Conservation (phyloP, 2,329 filamentous ascomycete species). For the Tetracladium maxilliforme region DNA sequence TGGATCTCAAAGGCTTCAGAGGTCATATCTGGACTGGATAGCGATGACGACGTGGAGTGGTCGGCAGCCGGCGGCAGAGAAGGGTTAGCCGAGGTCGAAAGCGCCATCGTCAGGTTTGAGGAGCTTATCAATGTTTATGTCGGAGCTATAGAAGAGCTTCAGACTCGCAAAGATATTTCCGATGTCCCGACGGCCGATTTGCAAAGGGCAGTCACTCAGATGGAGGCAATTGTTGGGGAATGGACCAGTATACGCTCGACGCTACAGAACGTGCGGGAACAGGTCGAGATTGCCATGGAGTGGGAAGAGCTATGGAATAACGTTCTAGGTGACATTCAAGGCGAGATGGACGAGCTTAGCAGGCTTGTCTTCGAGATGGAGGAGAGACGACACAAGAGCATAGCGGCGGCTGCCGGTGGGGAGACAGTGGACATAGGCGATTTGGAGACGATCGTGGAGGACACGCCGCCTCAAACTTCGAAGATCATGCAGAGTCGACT, state of each 20-base stretch:
- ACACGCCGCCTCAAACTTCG: conserved; percentile 46
- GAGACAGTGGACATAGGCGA: conserved; percentile 69
- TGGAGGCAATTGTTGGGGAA: conserved; percentile 73
- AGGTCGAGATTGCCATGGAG: conserved; percentile 96
- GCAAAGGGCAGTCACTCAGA: conserved; percentile 64
- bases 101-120: conserved; percentile 72
- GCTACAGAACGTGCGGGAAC: conserved; percentile 66
- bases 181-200: conserved; percentile 59
- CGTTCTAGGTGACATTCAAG: conserved; percentile 83
- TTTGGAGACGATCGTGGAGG: conserved; percentile 85
- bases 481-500: conserved; percentile 46
- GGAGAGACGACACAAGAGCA: conserved; percentile 73
- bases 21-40: conserved; percentile 77
- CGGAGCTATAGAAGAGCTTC: conserved; percentile 81
- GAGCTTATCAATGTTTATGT: conserved; percentile 86
- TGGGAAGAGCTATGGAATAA: conserved; percentile 97
- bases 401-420: conserved; percentile 45
- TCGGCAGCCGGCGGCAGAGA: conserved; percentile 80
- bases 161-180: conserved; percentile 62
- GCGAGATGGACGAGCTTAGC: conserved; percentile 68
- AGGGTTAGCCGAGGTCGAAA: conserved; percentile 59
- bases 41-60: conserved; percentile 97
- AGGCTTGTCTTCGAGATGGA: conserved; percentile 95
- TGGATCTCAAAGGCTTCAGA: conserved; percentile 92
- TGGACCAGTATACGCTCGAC: conserved; percentile 73